Evolutionary conservation across 23 red algal genomes (phyloP), one percentile per base, ranked within the genome.

Genomic region (Gracilaria vermiculophylla): DNA sequence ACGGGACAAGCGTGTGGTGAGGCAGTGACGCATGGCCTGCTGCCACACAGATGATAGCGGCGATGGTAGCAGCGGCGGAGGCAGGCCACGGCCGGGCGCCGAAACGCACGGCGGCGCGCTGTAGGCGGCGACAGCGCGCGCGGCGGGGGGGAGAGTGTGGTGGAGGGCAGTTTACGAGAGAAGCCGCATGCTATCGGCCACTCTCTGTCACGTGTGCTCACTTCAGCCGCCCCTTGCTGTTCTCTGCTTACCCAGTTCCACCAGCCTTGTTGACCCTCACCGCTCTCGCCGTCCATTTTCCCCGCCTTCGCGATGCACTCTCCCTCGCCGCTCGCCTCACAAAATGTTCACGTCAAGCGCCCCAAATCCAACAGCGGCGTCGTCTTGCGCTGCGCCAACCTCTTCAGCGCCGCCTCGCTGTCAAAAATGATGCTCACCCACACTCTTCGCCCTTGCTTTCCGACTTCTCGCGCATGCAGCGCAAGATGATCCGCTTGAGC

Each of bases 291-390:
- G 15, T 27, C 0, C 49, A 12, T 0, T 50, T 31, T 21, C 76
- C 54, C 39, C 74, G 73, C 60, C 45, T 8, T 47, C 23, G 27
- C 37, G 19, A 86, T 86, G 81, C 81, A 64, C 48, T 29, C 81
- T 0, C 81, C 81, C 32, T 64, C 81, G 41, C 44, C 81, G 21
- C 81, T 64, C 13, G 66, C 81, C 23, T 27, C 73, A 13, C 60
- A 86, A 31, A 73, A 86, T 50, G 81, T 86, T 23, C 45, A 69
- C 44, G 62, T 86, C 24, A 47, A 58, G 27, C 81, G 66, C 23
- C 81, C 81, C 32, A 64, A 45, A 25, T 36, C 61, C 81, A 60
- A 28, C 81, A 60, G 14, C 25, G 43, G 56, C 62, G 66, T 74
- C 37, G 65, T 86, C 58, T 40, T 21, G 24, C 62, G 66, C 2